Evolutionary conservation across 2,329 filamentous ascomycete species (phyloP), one percentile per base, ranked within the genome.

Genomic region (Penicillium fuscoglaucum): DNA sequence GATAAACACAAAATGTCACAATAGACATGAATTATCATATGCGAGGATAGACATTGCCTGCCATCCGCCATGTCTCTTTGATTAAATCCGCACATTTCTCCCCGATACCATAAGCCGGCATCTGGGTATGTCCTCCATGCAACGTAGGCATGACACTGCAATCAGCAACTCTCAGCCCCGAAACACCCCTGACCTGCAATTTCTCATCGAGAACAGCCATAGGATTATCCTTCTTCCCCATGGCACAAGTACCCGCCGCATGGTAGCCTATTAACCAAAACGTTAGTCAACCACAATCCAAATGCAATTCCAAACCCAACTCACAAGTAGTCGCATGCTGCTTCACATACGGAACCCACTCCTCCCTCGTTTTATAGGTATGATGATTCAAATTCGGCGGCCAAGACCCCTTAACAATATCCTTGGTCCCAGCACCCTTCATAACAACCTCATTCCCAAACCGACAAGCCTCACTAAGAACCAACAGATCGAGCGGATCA

Each of bases 391-490:
- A 66, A 31, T 79, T 74, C 15, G 73, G 64, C 0, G 85, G 85
- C 84, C 85, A 88, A 12, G 82, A 80, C 0, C 85, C 85, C 65
- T 84, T 84, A 13, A 87, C 78, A 6, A 87, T 74, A 54, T 82
- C 79, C 69, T 80, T 84, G 1, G 85, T 88, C 0, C 83, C 84
- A 1, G 75, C 74, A 0, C 84, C 85, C 17, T 83, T 73, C 68
- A 80, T 82, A 28, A 86, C 78, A 60, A 87, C 83, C 69, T 88
- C 84, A 61, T 87, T 87, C 0, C 78, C 84, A 47, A 82, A 83
- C 2, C 78, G 77, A 46, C 83, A 86, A 0, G 81, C 85, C 66
- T 87, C 85, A 2, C 77, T 81, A 53, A 87, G 68, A 6, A 87
- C 83, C 19, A 87, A 74, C 41, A 87, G 66, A 61, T 88, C 85